phyloP scores from a whole-genome alignment of 768 basidiomycete genomes.

The Candolleomyces eurysporus region DNA sequence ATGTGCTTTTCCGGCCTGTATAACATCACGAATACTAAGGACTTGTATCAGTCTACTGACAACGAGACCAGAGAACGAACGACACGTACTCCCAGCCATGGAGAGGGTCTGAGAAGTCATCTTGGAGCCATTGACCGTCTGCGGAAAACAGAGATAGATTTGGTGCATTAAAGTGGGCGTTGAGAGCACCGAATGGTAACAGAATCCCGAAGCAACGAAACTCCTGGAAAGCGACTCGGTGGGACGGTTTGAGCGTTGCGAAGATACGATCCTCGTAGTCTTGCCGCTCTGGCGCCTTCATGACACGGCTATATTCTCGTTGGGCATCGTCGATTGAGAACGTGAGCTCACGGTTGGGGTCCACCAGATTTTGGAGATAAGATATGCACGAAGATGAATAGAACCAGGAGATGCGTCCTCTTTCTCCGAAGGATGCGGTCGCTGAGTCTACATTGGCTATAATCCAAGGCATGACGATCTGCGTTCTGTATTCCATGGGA shows the following conservation, averaged over 20 bases:
- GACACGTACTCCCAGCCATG: slow-evolving; percentile 42
- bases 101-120: slow-evolving; percentile 32
- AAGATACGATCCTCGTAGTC: slow-evolving; percentile 39
- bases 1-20: slow-evolving; percentile 32
- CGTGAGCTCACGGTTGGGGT: too few relatives aligned
- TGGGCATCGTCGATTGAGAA: slow-evolving; percentile 15
- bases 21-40: slow-evolving; percentile 29
- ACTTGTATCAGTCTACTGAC: background rate
- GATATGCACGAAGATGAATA: background rate
- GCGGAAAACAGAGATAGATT: slow-evolving; percentile 35
- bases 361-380: background rate
- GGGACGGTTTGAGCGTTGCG: slow-evolving; percentile 30
- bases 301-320: slow-evolving; percentile 26
- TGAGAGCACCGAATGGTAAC: slow-evolving; percentile 39
- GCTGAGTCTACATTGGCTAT: too few relatives aligned
- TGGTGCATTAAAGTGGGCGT: slow-evolving; percentile 32
- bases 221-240: slow-evolving; percentile 35
- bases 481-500: background rate
- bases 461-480: too few relatives aligned
- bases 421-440: background rate
- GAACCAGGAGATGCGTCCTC: background rate
- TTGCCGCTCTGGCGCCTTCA: slow-evolving; percentile 26
- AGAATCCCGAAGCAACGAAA: slow-evolving; percentile 36
- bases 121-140: slow-evolving; percentile 18
- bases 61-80: background rate